Evolutionary conservation across 257 asterid species (phyloP), one percentile per base, ranked within the genome.

Genomic region (Solanum gandarillasii): DNA sequence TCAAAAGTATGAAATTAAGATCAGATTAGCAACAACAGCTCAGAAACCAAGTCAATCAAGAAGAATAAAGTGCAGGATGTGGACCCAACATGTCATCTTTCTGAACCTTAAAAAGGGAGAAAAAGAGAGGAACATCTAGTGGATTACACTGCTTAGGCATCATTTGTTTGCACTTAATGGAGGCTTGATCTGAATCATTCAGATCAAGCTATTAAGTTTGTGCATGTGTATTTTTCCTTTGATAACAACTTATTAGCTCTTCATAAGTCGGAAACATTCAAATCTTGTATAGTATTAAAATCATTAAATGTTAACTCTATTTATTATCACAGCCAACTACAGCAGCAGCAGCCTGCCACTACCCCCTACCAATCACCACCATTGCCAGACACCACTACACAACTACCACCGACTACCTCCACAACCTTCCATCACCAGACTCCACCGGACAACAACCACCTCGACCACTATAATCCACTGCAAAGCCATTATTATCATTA

Each of bases 1-100:
- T 86, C 87, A 89, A 87, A 84, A 86, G 46, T 83, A 27, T 55
- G 23, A 82, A 90, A 79, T 67, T 89, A 67, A 58, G 82, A 76
- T 86, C 62, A 79, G 38, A 74, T 88, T 65, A 70, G 70, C 31
- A 48, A 82, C 18, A 31, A 48, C 27, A 82, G 86, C 65, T 48
- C 23, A 27, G 21, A 82, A 82, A 82, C 86, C 70, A 82, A 82
- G 70, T 48, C 34, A 11, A 46, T 29, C 67, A 48, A 82, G 70
- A 82, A 82, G 20, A 82, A 18, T 46, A 18, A 48, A 29, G 20
- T 55, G 18, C 70, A 18, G 18, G 29, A 82, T 46, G 70, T 31
- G 86, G 41, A 48, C 70, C 68, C 68, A 48, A 48, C 70, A 31
- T 82, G 43, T 21, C 86, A 82, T 82, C 3, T 81, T 25, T 43